Evolutionary conservation across 768 basidiomycete genomes (phyloP), one percentile per base, ranked within the genome.

Genomic region (Pleurotus tuoliensis): DNA sequence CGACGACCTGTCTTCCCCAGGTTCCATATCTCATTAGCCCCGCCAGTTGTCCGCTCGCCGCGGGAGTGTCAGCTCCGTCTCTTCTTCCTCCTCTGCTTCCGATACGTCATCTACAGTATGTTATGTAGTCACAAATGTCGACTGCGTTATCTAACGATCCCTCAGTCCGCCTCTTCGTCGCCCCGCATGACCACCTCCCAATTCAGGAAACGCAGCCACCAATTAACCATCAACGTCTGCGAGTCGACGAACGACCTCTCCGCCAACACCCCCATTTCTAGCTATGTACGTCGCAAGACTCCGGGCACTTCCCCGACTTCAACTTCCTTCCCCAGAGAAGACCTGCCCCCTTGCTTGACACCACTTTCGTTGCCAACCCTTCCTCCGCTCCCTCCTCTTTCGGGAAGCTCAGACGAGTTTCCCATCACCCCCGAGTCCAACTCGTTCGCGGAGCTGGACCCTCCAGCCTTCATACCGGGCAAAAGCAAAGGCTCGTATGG

Each of bases 201-300:
- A 8, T 53, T 25, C 58, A 73, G 80, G 58, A 78, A 76, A 58
- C 71, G 40, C 16, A 9, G 37, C 18, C 38, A 47, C 39, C 40
- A 56, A 13, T 39, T 82, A 11, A 68, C 75, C 18, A 74, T 78
- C 51, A 79, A 77, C 61, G 69, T 78, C 16, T 81, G 80, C 61
- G 79, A 73, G 40, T 79, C 79, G 11, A 71, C 69, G 22, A 71
- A 72, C 58, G 83, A 86, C 66, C 70, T 83, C 16, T 71, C 81
- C 27, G 84, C 82, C 39, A 81, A 82, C 64, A 89, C 86, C 12
- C 90, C 90, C 54, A 92, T 92, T 55, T 92, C 90, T 24, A 79
- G 82, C 39, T 92, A 87, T 58, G 85, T 88, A 43, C 88, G 90
- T 60, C 84, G 90, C 59, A 88, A 84, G 71, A 89, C 88, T 1